Evolutionary conservation across 2,329 filamentous ascomycete genomes (phyloP).

Genomic region (Knufia fluminis): DNA sequence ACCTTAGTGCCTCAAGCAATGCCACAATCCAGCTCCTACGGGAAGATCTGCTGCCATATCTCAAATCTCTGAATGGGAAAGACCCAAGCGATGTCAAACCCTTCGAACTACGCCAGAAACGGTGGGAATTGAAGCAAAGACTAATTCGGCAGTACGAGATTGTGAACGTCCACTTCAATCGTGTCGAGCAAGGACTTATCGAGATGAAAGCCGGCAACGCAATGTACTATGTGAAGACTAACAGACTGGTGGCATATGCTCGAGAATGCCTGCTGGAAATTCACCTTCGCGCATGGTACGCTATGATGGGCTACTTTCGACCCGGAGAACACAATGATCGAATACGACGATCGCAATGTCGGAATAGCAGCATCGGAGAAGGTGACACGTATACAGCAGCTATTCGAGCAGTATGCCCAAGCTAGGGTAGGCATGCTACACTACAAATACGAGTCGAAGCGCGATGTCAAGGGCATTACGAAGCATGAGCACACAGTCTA

Average conservation of each 20-base stretch:
- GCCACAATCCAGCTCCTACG: constrained; percentile 7
- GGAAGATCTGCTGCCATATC: constrained; percentile 9
- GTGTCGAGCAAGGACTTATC: constrained; percentile 6
- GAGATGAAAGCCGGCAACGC: constrained; percentile 3
- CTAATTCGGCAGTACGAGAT: constrained; percentile 9
- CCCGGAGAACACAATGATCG: constrained; percentile 9
- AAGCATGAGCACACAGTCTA: constrained; percentile 9
- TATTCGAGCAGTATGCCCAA: constrained; percentile 5
- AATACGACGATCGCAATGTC: constrained; percentile 10
- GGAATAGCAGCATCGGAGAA: constrained; percentile 2
- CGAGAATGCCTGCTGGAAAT: constrained; percentile 9
- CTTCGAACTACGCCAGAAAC: constrained; percentile 5
- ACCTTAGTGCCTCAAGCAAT: background rate
- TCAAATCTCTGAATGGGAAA: constrained; percentile 2
- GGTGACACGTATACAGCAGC: constrained; percentile 3
- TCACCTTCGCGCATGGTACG: constrained; percentile 8
- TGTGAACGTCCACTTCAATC: constrained; percentile 7
- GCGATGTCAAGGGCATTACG: constrained; percentile 4
- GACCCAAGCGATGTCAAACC: constrained; percentile 1
- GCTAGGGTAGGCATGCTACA: background rate
- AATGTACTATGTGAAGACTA: constrained; percentile 7
- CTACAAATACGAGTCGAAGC: constrained; percentile 4
- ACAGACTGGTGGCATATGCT: constrained; percentile 5
- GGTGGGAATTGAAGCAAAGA: constrained; percentile 6
- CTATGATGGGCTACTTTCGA: constrained; percentile 10